These are phyloP conservation scores for Galerina sulciceps DNA, from an alignment of 768 basidiomycete species.

Conservation along the genomic window DNA sequence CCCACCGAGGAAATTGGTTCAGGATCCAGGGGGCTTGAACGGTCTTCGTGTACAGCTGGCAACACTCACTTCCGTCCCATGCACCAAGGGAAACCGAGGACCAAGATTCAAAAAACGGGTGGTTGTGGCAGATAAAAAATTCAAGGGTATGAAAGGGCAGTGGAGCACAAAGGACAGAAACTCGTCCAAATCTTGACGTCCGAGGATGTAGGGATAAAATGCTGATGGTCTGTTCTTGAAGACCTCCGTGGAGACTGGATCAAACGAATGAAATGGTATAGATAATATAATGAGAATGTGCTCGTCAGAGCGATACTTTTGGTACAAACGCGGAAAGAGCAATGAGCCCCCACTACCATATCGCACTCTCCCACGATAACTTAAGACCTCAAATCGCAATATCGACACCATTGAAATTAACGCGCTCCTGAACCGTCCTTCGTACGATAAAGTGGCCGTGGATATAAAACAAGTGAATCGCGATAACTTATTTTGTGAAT, in stretches of 20 bases:
- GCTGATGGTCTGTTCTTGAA: background rate
- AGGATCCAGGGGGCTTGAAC: background rate
- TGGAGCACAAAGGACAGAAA: background rate
- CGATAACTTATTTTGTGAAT: conserved; percentile 72
- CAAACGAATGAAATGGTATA: conserved; percentile 26
- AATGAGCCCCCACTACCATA: conserved; percentile 21
- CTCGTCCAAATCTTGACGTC: too few species aligned
- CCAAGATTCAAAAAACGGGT: background rate
- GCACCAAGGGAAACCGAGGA: background rate
- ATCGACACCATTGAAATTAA: background rate
- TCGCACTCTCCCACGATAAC: conserved; percentile 16
- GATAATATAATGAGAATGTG: conserved; percentile 32
- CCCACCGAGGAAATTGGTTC: background rate
- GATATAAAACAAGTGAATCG: conserved; percentile 1
- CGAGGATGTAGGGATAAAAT: too few species aligned
- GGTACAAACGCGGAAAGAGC: conserved; percentile 34
- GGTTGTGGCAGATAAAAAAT: background rate
- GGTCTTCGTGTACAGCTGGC: background rate
- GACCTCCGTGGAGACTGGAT: background rate
- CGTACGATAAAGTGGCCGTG: background rate
- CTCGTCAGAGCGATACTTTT: conserved; percentile 37
- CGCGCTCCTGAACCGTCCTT: background rate
- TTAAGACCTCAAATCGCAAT: conserved; percentile 9
- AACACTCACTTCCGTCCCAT: background rate
- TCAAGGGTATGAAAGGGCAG: background rate